Evolutionary conservation across 2,329 filamentous ascomycete genomes (phyloP), one percentile per base, ranked within the genome.

Genomic region (Penicillium sp.): DNA sequence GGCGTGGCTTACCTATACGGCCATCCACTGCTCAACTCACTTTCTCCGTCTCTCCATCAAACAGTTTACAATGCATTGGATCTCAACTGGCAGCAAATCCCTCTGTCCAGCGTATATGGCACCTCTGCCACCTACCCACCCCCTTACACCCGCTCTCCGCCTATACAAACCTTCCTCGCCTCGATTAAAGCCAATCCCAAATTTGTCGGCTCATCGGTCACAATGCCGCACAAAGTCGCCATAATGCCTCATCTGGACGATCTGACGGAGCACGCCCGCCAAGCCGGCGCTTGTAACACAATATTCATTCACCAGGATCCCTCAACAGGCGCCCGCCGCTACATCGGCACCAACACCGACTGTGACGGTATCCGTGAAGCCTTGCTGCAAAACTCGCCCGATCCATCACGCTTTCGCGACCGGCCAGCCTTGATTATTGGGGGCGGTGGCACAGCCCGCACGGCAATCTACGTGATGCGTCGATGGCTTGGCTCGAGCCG

Each of bases 161-260:
- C 65, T 3, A 66, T 73, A 39, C 49, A 60, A 18, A 64, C 56
- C 28, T 71, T 66, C 52, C 52, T 72, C 5, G 54, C 55, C 35
- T 62, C 64, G 25, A 65, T 70, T 54, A 62, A 63, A 35, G 50
- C 60, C 36, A 68, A 71, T 48, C 62, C 66, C 35, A 71, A 71
- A 47, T 70, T 71, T 46, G 64, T 72, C 79, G 84, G 84, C 46
- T 81, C 84, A 24, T 82, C 84, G 3, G 82, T 91, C 34, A 91
- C 87, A 18, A 93, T 91, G 87, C 88, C 88, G 0, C 83, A 88
- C 74, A 91, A 93, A 68, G 80, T 91, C 26, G 76, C 81, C 58
- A 88, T 91, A 63, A 80, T 90, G 50, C 76, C 80, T 0, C 76
- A 88, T 57, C 77, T 91, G 7, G 86, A 91, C 61, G 80, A 83